A percentile compares a stretch with the other conserved stretches of the same genome.
phyloP scores from a whole-genome alignment of 495 filamentous ascomycete species.

The Staphylotrichum longicolle region DNA sequence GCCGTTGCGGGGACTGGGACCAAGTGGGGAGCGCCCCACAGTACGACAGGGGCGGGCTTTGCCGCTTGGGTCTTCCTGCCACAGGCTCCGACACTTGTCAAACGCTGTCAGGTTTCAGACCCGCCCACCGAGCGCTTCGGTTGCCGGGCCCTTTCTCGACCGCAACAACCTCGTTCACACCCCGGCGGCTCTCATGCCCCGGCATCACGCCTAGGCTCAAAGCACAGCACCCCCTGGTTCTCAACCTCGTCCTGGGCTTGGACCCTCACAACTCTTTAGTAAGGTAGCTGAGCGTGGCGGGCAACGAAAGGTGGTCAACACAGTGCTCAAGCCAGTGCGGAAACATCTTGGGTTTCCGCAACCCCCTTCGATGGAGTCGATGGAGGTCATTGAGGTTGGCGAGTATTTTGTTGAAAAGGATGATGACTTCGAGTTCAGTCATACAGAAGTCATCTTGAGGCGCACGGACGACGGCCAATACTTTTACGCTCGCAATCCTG shows the following conservation, averaged over 20 bases:
- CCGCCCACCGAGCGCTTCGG: constrained; percentile 21
- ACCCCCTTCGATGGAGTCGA: not conserved
- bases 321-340: no score
- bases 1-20: constrained; percentile 10
- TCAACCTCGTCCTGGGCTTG: no score
- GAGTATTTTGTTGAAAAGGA: not conserved
- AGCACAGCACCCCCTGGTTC: no score
- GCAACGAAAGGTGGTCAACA: no score
- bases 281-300: no score
- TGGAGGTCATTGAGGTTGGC: not conserved
- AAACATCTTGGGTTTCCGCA: no score
- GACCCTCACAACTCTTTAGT: no score
- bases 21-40: not conserved
- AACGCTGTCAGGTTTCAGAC: constrained; percentile 34
- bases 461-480: not conserved
- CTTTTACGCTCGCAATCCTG: not conserved
- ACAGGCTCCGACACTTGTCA: constrained; percentile 30
- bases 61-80: no score
- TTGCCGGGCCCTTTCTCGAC: not conserved
- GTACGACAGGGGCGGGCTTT: not conserved
- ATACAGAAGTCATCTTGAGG: not conserved
- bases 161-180: not conserved
- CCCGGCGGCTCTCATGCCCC: no score
- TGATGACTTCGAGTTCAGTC: not conserved
- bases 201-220: no score